A percentile compares a stretch with the other conserved stretches of the same genome.
phyloP scores from a whole-genome alignment of 257 asterid genomes.

The Solanum peruvianum region DNA sequence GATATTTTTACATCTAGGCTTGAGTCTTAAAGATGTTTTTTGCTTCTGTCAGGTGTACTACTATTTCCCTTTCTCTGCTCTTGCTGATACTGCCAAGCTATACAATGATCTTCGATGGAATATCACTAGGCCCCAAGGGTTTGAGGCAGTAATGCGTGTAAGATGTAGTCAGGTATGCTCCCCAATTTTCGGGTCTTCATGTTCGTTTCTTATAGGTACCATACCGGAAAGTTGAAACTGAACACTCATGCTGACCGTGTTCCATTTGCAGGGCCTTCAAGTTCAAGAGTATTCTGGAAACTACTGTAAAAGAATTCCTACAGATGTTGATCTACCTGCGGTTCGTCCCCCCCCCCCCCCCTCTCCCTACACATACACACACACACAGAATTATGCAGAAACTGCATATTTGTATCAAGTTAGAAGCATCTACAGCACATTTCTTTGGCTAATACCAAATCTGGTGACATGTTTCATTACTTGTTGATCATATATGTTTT shows the following conservation, averaged over 20 bases:
- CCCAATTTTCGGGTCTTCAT: slow-evolving; percentile 4
- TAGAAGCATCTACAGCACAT: background rate
- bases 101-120: slow-evolving; percentile 99
- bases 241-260: background rate
- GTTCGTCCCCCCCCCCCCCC: slow-evolving; percentile 31
- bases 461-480: background rate
- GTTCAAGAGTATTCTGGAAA: slow-evolving; percentile 94
- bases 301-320: slow-evolving; percentile 93
- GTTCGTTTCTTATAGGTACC: background rate
- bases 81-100: slow-evolving; percentile 89
- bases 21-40: slow-evolving; percentile 1
- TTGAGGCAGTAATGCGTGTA: slow-evolving; percentile 99
- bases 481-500: background rate
- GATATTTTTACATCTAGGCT: background rate
- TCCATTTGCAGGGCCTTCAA: slow-evolving; percentile 71
- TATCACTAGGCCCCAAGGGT: slow-evolving; percentile 94
- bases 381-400: background rate
- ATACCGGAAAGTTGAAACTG: background rate
- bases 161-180: slow-evolving; percentile 92
- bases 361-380: background rate
- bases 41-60: slow-evolving; percentile 54
- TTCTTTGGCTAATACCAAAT: background rate
- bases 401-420: background rate
- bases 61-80: slow-evolving; percentile 91
- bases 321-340: slow-evolving; percentile 96